phyloP scores from a whole-genome alignment of 2,329 filamentous ascomycete species.

The Penicillium palitans region DNA sequence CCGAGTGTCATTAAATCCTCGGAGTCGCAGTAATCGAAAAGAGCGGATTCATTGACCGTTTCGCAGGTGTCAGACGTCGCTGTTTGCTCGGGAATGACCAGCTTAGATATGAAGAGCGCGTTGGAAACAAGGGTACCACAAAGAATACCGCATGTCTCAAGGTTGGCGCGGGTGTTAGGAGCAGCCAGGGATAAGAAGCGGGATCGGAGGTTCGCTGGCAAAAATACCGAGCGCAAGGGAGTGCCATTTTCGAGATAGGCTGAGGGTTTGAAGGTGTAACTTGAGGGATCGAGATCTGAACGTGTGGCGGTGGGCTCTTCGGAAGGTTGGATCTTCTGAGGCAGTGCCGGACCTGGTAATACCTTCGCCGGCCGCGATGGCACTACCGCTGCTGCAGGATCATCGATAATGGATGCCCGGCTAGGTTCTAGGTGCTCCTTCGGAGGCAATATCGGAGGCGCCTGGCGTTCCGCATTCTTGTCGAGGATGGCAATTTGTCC shows the following conservation, averaged over 20 bases:
- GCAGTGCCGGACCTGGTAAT: constrained; percentile 26
- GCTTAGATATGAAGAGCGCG: constrained; percentile 82
- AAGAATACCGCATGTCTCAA: constrained; percentile 94
- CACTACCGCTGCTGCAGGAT: constrained; percentile 8
- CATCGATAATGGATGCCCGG: constrained; percentile 19
- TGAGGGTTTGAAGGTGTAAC: constrained; percentile 77
- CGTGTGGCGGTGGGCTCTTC: constrained; percentile 16
- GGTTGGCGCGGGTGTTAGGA: constrained; percentile 73
- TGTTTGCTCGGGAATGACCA: constrained; percentile 88
- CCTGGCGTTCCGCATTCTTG: constrained; percentile 22
- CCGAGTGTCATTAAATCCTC: constrained; percentile 84
- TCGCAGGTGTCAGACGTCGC: constrained; percentile 93
- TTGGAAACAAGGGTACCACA: constrained; percentile 90
- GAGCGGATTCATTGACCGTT: constrained; percentile 77
- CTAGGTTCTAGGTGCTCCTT: constrained; percentile 31
- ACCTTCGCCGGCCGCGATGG: constrained; percentile 29
- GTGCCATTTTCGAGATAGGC: constrained; percentile 88
- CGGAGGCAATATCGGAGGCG: constrained; percentile 42
- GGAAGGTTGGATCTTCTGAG: constrained; percentile 27
- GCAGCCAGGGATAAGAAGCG: constrained; percentile 73
- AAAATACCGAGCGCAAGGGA: constrained; percentile 81
- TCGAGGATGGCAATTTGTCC: constrained; percentile 20
- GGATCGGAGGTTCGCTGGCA: constrained; percentile 72
- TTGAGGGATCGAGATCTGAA: constrained; percentile 46
- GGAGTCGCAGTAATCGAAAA: constrained; percentile 86